These are phyloP conservation scores for Avicennia marina DNA, from an alignment of 257 asterid species.

Conservation along the genomic window DNA sequence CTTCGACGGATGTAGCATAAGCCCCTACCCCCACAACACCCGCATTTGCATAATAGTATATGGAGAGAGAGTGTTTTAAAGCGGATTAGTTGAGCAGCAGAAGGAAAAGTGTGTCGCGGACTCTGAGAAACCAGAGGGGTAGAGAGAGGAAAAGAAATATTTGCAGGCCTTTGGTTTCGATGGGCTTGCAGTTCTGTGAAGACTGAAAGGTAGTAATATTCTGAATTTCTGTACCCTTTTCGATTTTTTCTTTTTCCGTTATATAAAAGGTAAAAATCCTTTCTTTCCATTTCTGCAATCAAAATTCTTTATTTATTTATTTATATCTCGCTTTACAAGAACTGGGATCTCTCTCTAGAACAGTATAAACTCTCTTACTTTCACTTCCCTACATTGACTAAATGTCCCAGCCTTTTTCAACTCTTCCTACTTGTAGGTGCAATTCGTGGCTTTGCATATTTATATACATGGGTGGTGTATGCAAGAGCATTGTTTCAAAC, in stretches of 20 bases:
- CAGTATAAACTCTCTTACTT: constrained; percentile 5
- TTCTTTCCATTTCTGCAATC: too few species aligned
- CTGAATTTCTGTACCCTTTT: constrained; percentile 16
- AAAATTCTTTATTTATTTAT: too few species aligned
- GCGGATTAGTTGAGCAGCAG: constrained; percentile 9
- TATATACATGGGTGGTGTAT: neutral
- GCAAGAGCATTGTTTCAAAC: too few species aligned
- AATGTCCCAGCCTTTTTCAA: too few species aligned
- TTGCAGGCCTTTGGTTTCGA: neutral
- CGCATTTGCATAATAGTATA: too few species aligned
- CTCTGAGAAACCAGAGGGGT: neutral
- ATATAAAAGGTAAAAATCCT: constrained; percentile 27
- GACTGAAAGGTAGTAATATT: constrained; percentile 6
- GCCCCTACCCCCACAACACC: neutral
- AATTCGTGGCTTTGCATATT: neutral
- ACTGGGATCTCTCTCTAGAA: too few species aligned
- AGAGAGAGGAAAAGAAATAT: neutral
- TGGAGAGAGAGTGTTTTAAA: neutral
- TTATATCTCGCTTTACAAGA: too few species aligned
- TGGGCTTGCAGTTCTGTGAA: constrained; percentile 1
- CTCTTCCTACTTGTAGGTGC: too few species aligned
- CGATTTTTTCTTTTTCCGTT: too few species aligned
- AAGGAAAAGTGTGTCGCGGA: neutral
- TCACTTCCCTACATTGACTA: constrained; percentile 9
- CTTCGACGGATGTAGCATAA: neutral